Evolutionary conservation across 106 monocot species (phyloP), one percentile per base, ranked within the genome.

Genomic region (Dactylorhiza incarnata): DNA sequence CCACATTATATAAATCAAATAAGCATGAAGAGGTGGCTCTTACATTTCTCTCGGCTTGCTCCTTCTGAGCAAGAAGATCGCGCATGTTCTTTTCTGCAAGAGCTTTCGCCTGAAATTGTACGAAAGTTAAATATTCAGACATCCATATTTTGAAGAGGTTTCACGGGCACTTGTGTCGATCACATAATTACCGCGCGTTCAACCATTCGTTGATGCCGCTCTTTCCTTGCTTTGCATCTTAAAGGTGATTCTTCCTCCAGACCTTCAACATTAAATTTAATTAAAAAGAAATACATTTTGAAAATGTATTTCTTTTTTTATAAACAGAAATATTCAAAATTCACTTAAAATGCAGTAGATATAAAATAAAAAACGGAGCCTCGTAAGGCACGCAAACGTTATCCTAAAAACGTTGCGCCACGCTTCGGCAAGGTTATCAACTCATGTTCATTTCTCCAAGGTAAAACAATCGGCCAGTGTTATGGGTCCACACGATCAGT

Each of bases 41-140:
- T 89, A 97, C 97, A 88, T 97, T 84, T 91, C 87, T 94, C 77
- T 94, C 97, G 46, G 91, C 86, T 79, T 91, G 91, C 76, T 97
- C 97, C 78, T 86, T 86, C 83, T 97, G 97, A 78, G 84, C 89
- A 78, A 94, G 76, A 76, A 91, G 82, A 77, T 97, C 97, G 16
- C 94, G 85, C 78, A 80, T 61, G 76, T 94, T 94, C 91, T 94
- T 97, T 84, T 97, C 94, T 54, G 91, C 91, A 75, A 97, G 94
- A 84, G 97, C 97, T 81, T 94, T 94, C 16, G 84, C 91, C 97
- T 97, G 83, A 79, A 71, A 77, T 45, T 51, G 49, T 17, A 3
- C 24, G 6, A n/a, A 69, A 51, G 45, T 45, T 17, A 29, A 43
- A 68, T 65, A 68, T 24, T 37, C 13, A 51, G 44, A 15, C 69